phyloP scores from a whole-genome alignment of 1,284 basidiomycete genomes.

The Mycena sp. region DNA sequence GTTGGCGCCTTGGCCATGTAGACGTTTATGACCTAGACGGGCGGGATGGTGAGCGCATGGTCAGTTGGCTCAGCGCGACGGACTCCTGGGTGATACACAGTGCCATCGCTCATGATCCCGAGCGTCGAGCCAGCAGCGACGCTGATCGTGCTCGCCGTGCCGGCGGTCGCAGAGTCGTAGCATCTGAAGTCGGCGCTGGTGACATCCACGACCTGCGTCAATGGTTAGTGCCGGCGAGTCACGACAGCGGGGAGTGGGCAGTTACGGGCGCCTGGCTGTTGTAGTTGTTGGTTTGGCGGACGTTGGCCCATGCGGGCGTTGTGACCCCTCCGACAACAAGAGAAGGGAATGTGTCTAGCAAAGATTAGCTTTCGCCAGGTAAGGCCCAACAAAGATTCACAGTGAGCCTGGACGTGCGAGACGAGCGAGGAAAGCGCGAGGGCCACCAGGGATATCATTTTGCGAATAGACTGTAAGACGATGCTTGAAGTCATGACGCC shows the following conservation, averaged over 20 bases:
- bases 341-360: slow-evolving; percentile 51
- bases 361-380: neutral
- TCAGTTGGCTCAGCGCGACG: slow-evolving; percentile 17
- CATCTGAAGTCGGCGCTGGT: slow-evolving; percentile 50
- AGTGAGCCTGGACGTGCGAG: slow-evolving; percentile 27
- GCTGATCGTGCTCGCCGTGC: slow-evolving; percentile 45
- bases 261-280: slow-evolving; percentile 50
- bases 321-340: slow-evolving; percentile 48
- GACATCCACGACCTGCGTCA: slow-evolving; percentile 44
- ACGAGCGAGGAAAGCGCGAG: slow-evolving; percentile 24
- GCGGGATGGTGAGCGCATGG: too few species aligned
- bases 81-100: slow-evolving; percentile 53
- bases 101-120: slow-evolving; percentile 44
- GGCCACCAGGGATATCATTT: slow-evolving; percentile 20
- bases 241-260: neutral
- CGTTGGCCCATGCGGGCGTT: slow-evolving; percentile 51
- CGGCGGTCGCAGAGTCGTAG: slow-evolving; percentile 46
- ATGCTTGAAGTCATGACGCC: too few species aligned
- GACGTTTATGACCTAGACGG: slow-evolving; percentile 42
- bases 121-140: slow-evolving; percentile 47
- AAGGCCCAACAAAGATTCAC: slow-evolving; percentile 11
- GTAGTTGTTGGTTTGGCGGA: slow-evolving; percentile 56
- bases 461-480: slow-evolving; percentile 4
- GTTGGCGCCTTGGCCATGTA: slow-evolving; percentile 43
- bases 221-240: neutral